Evolutionary conservation across 306 rosid genomes (phyloP), one percentile per base, ranked within the genome.

Genomic region (Sechiopsis laciniata): DNA sequence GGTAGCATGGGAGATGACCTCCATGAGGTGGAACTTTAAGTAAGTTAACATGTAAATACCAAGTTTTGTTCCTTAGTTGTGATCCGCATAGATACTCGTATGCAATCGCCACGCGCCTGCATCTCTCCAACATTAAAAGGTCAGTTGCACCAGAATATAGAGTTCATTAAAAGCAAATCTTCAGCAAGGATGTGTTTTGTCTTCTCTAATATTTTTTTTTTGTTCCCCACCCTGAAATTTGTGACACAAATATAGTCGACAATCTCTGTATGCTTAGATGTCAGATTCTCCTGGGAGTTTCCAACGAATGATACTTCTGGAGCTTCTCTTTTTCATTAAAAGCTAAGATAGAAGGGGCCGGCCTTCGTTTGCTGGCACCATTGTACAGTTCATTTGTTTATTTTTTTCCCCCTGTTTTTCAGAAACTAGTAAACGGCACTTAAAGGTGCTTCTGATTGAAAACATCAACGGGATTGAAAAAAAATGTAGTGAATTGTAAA

Each of bases 1-100:
- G 72, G 90, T 74, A 82, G 82, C 83, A 79, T 80, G 78, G 88
- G 88, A 35, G 96, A 82, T 48, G 92, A 83, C 69, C 96, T 93
- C 74, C 93, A 88, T 19, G 96, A 90, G 83, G 98, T 88, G 86
- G 96, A 90, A 80, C 96, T 90, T 77, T 90, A 75, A 53, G 83
- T 76, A 79, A 42, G 71, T 69, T 75, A 75, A 80, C 83, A 81
- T 87, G 96, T 90, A 87, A 84, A 90, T 90, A 90, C 82, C 79
- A 78, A 88, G 82, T 87, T 92, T 90, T 85, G 91, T 85, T 85
- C 87, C 70, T 64, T 75, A 75, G 53, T 75, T 82, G 66, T 82
- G 66, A 83, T 84, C 80, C 81, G 64, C 84, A 78, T 84, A 80
- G 55, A 45, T 77, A 83, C 73, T 32, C 80, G 75, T 8, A 82